Evolutionary conservation across 2,329 filamentous ascomycete species (phyloP).

Genomic region (Bipolaris victoriae): DNA sequence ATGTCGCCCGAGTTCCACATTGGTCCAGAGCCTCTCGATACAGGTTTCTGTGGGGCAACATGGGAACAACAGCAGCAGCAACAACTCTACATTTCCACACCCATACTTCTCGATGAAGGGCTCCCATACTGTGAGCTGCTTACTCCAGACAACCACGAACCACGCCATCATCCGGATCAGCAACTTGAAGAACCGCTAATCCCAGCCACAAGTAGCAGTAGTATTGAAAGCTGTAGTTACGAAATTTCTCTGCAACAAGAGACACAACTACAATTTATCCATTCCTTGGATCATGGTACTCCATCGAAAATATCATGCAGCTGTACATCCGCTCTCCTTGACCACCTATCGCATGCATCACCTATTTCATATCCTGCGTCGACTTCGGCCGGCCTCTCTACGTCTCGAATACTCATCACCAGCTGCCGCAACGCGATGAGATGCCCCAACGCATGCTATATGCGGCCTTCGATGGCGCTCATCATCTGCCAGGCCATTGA

Average conservation of each 20-base stretch:
- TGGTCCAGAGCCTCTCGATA: constrained; percentile 5
- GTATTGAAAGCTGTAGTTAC: neutral
- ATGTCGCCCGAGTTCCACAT: constrained; percentile 10
- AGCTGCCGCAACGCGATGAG: constrained; percentile 3
- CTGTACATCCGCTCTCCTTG: constrained; percentile 5
- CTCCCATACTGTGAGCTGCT: constrained; percentile 12
- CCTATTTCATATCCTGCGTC: neutral
- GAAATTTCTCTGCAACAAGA: neutral
- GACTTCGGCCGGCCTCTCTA: constrained; percentile 6
- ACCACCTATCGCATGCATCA: constrained; percentile 3
- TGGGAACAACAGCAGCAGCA: constrained; percentile 7
- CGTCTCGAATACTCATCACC: constrained; percentile 5
- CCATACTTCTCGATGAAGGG: neutral
- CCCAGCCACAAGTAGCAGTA: neutral
- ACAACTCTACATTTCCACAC: neutral
- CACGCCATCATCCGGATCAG: constrained; percentile 4
- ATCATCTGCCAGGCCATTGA: constrained; percentile 12
- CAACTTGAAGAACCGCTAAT: neutral
- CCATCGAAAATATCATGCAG: constrained; percentile 1
- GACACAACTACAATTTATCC: neutral
- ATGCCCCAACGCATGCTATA: constrained; percentile 8
- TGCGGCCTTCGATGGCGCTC: constrained; percentile 7
- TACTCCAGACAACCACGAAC: neutral
- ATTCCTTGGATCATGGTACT: constrained; percentile 1
- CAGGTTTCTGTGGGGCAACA: constrained; percentile 2